Conservation (phyloP, 805 yeast species). For the Yamadazyma phyllophila region DNA sequence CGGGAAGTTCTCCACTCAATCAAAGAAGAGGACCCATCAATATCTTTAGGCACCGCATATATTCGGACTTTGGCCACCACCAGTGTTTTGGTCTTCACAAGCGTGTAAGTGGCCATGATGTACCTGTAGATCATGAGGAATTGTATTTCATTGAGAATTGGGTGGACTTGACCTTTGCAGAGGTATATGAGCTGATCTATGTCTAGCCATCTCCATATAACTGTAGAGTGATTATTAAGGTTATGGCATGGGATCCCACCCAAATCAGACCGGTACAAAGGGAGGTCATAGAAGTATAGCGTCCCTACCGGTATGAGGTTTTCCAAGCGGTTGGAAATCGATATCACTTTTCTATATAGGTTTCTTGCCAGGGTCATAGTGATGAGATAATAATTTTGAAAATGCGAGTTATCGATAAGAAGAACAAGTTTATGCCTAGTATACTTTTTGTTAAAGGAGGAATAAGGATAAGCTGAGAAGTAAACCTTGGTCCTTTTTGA, state of each 20-base stretch:
- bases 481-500: too few relatives aligned
- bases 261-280: slow-evolving; percentile 33
- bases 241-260: slow-evolving; percentile 22
- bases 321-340: slow-evolving; percentile 39
- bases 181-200: slow-evolving; percentile 32
- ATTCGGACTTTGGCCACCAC: slow-evolving; percentile 39
- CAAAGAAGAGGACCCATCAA: slow-evolving; percentile 29
- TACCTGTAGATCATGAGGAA: slow-evolving; percentile 43
- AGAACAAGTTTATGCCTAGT: not conserved
- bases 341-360: slow-evolving; percentile 9
- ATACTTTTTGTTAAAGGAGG: too few relatives aligned
- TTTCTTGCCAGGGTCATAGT: slow-evolving; percentile 2
- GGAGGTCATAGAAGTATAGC: slow-evolving; percentile 42
- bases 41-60: slow-evolving; percentile 49
- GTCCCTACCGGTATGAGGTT: slow-evolving; percentile 49
- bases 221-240: too few relatives aligned
- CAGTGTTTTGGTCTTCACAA: slow-evolving; percentile 14
- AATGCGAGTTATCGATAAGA: slow-evolving; percentile 1
- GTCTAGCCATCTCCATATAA: slow-evolving; percentile 56
- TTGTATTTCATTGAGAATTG: slow-evolving; percentile 35
- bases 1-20: slow-evolving; percentile 33
- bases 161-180: slow-evolving; percentile 18
- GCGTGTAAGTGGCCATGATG: slow-evolving; percentile 44
- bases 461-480: too few relatives aligned
- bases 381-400: not conserved